Evolutionary conservation across 768 basidiomycete species (phyloP), one percentile per base, ranked within the genome.

Genomic region (Tylopilus subfusipes): DNA sequence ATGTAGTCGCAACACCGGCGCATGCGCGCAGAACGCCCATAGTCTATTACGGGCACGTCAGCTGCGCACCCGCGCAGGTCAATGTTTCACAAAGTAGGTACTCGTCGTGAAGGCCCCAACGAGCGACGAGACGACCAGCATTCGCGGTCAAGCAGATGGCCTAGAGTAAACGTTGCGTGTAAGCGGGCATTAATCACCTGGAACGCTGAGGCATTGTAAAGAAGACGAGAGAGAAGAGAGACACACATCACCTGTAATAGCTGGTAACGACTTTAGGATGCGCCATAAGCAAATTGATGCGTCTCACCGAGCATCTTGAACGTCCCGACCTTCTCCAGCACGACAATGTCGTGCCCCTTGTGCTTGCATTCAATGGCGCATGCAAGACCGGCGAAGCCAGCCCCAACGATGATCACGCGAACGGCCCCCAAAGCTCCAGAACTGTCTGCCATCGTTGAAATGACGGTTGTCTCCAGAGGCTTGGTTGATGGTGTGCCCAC

Each of bases 91-190:
- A 24, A 31, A 18, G 2, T 5, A 49, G 52, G 6, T 39, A 66
- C 62, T 56, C 60, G 42, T 68, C 59, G 22, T 69, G 66, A 33
- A 68, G 50, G 11, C 68, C 63, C 68, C 65, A 70, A 29, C 67
- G 68, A 36, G 55, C 52, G 49, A 68, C 22, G 18, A 73, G 58
- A 7, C 64, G 61, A 11, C 67, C 68, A 2, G 54, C 59, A 48
- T 73, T 73, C 38, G 44, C 9, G 18, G 49, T 43, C n/a, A 71
- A 57, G 27, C 60, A 48, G 29, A 71, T 59, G 18, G 62, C 31
- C 64, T 68, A 34, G 9, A 19, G 10, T 6, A 38, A 46, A 0
- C 2, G n/a, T 42, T 11, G 22, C 9, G 9, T 3, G 25, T 38
- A n/a, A 25, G 47, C 21, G 38, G 14, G 11, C 10, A 13, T 39